These are phyloP conservation scores for Calophaca sinica DNA, from an alignment of 306 rosid species.

Conservation along the genomic window DNA sequence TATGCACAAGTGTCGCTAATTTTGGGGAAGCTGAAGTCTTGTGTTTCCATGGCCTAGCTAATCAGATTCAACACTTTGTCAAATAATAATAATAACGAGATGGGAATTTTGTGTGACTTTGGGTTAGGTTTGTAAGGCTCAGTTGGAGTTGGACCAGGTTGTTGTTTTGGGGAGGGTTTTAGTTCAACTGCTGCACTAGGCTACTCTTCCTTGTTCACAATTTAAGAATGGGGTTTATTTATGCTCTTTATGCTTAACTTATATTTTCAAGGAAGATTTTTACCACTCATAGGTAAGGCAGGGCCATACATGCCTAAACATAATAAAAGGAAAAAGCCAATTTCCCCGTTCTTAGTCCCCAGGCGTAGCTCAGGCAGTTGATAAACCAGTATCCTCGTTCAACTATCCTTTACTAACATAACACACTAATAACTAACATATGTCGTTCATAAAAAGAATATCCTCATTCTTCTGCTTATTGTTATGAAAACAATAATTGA, in stretches of 20 bases:
- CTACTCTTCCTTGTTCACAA: conserved; percentile 11
- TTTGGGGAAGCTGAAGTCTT: conserved; percentile 58
- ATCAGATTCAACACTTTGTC: conserved; percentile 16
- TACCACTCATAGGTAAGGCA: background rate
- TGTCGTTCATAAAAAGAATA: no score
- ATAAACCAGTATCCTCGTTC: no score
- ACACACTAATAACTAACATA: no score
- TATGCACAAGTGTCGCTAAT: conserved; percentile 31
- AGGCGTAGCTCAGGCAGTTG: no score
- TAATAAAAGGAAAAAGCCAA: no score
- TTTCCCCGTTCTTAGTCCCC: no score
- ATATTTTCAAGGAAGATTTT: conserved; percentile 34
- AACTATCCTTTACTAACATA: no score
- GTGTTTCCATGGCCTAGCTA: conserved; percentile 49
- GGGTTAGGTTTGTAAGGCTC: conserved; percentile 49
- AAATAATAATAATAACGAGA: conserved; percentile 9
- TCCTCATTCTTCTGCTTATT: background rate
- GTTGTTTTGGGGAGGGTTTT: conserved; percentile 23
- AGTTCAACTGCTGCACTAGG: conserved; percentile 59
- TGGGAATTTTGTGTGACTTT: conserved; percentile 24
- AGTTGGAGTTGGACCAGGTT: conserved; percentile 23
- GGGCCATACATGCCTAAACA: no score
- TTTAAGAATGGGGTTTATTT: conserved; percentile 7
- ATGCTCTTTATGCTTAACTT: conserved; percentile 19
- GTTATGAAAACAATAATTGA: background rate